Percentiles rank a stretch among this genome's conserved stretches.
Conservation (phyloP, 2,329 filamentous ascomycete genomes). For the Neonectria coccinea region DNA sequence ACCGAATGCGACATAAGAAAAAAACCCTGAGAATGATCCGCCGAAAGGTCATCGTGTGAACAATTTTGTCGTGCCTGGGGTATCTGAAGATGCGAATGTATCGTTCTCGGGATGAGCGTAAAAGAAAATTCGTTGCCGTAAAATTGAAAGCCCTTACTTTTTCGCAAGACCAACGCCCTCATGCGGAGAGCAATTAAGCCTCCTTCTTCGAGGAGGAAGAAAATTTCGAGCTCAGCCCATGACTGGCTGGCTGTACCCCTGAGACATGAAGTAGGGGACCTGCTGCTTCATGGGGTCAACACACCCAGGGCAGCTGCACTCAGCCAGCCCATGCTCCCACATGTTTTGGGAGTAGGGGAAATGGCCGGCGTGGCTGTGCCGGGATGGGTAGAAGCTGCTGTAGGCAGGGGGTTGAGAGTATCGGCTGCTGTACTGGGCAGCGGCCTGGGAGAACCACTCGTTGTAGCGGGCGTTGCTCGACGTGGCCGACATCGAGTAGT, state of each 20-base stretch:
- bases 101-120: constrained; percentile 50
- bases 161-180: constrained; percentile 41
- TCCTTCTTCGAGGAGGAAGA: constrained; percentile 21
- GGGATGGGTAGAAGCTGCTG: constrained; percentile 56
- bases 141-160: constrained; percentile 45
- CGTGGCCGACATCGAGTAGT: constrained; percentile 67
- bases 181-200: constrained; percentile 37
- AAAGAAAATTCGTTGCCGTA: constrained; percentile 51
- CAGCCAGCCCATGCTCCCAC: constrained; percentile 64
- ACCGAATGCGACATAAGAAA: constrained; percentile 34
- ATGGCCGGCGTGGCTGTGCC: constrained; percentile 56
- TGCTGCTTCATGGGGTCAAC: constrained; percentile 60
- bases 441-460: constrained; percentile 66
- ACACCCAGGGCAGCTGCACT: constrained; percentile 64
- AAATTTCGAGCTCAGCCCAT: constrained; percentile 58
- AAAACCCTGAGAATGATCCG: constrained; percentile 46
- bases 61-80: constrained; percentile 54
- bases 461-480: constrained; percentile 67
- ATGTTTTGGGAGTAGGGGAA: constrained; percentile 60
- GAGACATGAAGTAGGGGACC: constrained; percentile 60
- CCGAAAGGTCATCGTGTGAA: constrained; percentile 47
- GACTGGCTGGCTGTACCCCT: constrained; percentile 66
- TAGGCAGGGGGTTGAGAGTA: constrained; percentile 59
- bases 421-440: constrained; percentile 57
- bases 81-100: constrained; percentile 54